These are phyloP conservation scores for Phytophthora tubulina DNA, from an alignment of 352 stramenopile genomes.

Conservation along the genomic window DNA sequence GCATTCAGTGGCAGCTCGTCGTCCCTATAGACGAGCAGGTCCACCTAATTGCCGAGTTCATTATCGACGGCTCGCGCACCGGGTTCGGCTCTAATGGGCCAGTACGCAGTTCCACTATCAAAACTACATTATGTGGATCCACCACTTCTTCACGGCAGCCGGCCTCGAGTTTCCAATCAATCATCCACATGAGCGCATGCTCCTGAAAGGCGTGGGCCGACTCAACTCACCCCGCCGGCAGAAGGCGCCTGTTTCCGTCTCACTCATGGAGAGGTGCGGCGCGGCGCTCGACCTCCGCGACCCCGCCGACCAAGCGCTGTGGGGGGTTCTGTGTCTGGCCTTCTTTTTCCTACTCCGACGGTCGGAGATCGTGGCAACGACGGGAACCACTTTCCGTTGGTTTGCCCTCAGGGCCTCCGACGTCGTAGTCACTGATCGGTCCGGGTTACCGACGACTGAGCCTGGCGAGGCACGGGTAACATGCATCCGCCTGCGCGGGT, in stretches of 20 bases:
- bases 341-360: slow-evolving; percentile 25
- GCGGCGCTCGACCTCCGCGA: not conserved
- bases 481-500: slow-evolving; percentile 2
- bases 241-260: not conserved
- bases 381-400: not conserved
- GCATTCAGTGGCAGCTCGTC: not conserved
- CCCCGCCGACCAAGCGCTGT: slow-evolving; percentile 3
- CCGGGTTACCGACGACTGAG: not conserved
- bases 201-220: not conserved
- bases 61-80: not conserved
- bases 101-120: slow-evolving; percentile 4
- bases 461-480: not conserved
- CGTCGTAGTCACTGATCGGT: not conserved
- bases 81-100: not conserved
- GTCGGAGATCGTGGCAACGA: slow-evolving; percentile 11
- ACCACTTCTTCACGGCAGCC: not conserved
- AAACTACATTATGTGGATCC: not conserved
- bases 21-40: not conserved
- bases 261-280: not conserved
- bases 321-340: slow-evolving; percentile 11
- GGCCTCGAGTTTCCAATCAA: not conserved
- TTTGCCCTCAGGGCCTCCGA: not conserved
- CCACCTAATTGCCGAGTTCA: slow-evolving; percentile 9
- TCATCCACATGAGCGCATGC: slow-evolving; percentile 15
- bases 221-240: not conserved